Evolutionary conservation across 768 basidiomycete species (phyloP).

Genomic region (Hygrophorus russula): DNA sequence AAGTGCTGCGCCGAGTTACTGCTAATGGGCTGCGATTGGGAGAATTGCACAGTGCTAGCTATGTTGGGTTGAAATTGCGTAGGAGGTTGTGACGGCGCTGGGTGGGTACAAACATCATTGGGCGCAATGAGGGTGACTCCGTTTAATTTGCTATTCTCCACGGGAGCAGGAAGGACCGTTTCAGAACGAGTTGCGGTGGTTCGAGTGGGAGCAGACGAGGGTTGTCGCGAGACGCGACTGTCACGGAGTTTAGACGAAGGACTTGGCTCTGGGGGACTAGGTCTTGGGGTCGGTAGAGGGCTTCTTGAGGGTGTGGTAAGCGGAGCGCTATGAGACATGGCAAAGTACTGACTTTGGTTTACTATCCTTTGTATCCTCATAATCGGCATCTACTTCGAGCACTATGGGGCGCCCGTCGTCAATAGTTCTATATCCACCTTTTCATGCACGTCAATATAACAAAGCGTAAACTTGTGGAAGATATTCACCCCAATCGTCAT

Average conservation of each 20-base stretch:
- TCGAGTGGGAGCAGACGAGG: slow-evolving; percentile 1
- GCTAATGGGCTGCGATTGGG: neutral
- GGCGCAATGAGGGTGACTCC: too few species aligned
- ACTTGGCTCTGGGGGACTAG: slow-evolving; percentile 32
- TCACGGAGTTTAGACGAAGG: neutral
- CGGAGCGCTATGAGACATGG: slow-evolving; percentile 5
- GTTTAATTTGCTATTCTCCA: neutral
- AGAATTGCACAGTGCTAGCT: neutral
- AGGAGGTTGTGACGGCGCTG: neutral
- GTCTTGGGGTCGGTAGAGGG: slow-evolving; percentile 50
- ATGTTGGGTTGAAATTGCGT: neutral
- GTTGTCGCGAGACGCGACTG: neutral
- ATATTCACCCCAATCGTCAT: slow-evolving; percentile 34
- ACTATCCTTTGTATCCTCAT: slow-evolving; percentile 23
- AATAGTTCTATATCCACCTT: slow-evolving; percentile 24
- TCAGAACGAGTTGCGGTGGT: neutral
- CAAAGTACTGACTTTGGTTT: slow-evolving; percentile 29
- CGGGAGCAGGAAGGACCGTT: neutral
- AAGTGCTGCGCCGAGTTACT: neutral
- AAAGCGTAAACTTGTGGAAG: too few species aligned
- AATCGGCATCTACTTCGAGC: slow-evolving; percentile 23
- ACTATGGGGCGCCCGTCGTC: slow-evolving; percentile 30
- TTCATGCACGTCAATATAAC: too few species aligned
- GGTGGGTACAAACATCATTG: neutral
- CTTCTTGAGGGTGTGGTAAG: slow-evolving; percentile 30